Base-by-base conservation (phyloP, 2,329 filamentous ascomycete species). In the Colletotrichum sp. region DNA sequence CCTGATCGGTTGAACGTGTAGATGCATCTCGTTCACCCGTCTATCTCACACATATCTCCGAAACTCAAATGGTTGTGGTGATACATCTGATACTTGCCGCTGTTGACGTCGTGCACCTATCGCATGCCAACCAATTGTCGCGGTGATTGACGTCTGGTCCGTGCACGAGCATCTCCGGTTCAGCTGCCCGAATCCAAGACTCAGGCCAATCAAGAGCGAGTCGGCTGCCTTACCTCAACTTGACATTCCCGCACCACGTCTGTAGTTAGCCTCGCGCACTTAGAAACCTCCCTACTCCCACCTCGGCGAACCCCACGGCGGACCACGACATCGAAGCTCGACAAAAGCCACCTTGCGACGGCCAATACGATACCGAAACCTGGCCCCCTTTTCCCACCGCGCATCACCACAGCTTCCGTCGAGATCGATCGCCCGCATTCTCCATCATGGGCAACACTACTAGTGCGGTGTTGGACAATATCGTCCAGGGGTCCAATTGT, bases 401-500 rank as follows among this genome's bases (percentile, higher is more conserved):
- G 34, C 69, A 64, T 56, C 38, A 58, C 60, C 32, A 36, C 64
- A 56, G 66, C 52, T 61, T 48, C 34, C 60, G 26, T 62, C 71
- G 28, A 76, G 43, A 68, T 66, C 55, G 61, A 70, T 48, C 36
- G 34, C 36, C 36, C 62, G 26, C 64, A n/a, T 56, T 38, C 70
- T 68, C 70, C 79, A 80, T 79, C 79, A 94, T 94, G 92, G 92
- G 92, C 80, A 94, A 94, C 85, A 91, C 91, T 73, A 92, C 91
- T 80, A 94, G 92, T 83, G 87, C 90, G 80, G 93, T 98, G 84
- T 90, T 98, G 85, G 96, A 98, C 87, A 97, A 94, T 87, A 98
- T 99, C 82, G 96, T 98, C 84, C 95, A 97, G 83, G 95, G 94
- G 81, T 97, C 96, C 80, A 99, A 99, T 89, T 99, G 96, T 98